Evolutionary conservation across 768 basidiomycete species (phyloP).

Genomic region (Botryobasidium botryosum): DNA sequence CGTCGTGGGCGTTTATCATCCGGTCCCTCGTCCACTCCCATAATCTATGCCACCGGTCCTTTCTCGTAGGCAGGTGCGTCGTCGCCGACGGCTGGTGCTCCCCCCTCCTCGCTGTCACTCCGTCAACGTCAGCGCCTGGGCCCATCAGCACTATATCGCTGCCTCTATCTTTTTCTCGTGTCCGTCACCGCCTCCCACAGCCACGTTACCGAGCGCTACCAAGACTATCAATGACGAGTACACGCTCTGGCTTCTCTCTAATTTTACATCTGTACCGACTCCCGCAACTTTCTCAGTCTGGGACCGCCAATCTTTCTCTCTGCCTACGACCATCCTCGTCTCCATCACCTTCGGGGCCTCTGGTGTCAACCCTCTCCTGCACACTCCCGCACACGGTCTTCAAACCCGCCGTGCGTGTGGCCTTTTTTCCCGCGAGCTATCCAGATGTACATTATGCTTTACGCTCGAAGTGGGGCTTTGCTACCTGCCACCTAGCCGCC

Average conservation of each 20-base stretch:
- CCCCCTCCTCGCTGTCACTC: slow-evolving; percentile 69
- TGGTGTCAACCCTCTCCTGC: slow-evolving; percentile 50
- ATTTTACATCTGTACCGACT: not conserved
- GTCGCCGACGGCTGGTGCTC: slow-evolving; percentile 90
- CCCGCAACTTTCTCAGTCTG: slow-evolving; percentile 29
- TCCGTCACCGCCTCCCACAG: slow-evolving; percentile 66
- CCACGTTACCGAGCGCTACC: slow-evolving; percentile 90
- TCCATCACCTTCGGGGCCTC: slow-evolving; percentile 78
- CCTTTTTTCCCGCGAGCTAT: too few species aligned
- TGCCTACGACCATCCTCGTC: slow-evolving; percentile 74
- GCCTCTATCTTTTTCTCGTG: slow-evolving; percentile 85
- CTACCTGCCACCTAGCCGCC: too few species aligned
- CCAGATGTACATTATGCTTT: too few species aligned
- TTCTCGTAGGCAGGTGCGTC: slow-evolving; percentile 53
- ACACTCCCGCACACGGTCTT: too few species aligned
- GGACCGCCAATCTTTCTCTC: slow-evolving; percentile 88
- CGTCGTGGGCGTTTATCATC: slow-evolving; percentile 80
- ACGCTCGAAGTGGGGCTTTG: too few species aligned
- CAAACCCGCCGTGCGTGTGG: too few species aligned
- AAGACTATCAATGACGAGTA: slow-evolving; percentile 64
- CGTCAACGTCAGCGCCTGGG: slow-evolving; percentile 80
- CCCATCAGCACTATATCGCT: slow-evolving; percentile 49
- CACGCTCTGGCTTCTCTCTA: slow-evolving; percentile 44
- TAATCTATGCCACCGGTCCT: slow-evolving; percentile 81
- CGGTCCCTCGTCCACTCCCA: slow-evolving; percentile 83